Conservation (phyloP, 495 filamentous ascomycete genomes). For the Penicillium atrosanguineum region DNA sequence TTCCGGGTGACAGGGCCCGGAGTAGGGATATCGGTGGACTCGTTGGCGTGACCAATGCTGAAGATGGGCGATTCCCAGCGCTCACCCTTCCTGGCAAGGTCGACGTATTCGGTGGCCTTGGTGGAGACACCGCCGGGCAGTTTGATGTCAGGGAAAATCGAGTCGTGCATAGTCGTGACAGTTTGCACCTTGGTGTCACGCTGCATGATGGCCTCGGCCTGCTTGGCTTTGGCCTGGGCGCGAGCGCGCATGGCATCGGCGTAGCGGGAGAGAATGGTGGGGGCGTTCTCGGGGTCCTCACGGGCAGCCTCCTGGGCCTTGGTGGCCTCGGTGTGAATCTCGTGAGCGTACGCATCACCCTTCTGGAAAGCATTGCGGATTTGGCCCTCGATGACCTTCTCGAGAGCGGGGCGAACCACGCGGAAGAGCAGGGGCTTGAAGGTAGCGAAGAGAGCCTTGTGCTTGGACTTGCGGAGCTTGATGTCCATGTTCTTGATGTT, state of each 20-base stretch:
- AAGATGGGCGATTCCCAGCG: conserved; percentile 96
- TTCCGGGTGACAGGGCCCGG: conserved; percentile 68
- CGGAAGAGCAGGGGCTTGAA: conserved; percentile 88
- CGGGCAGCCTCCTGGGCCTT: conserved; percentile 64
- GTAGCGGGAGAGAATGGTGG: conserved; percentile 87
- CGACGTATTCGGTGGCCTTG: conserved; percentile 93
- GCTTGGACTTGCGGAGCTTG: conserved; percentile 89
- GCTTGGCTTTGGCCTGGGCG: conserved; percentile 68
- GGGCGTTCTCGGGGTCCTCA: conserved; percentile 70
- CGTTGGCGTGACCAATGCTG: conserved; percentile 74
- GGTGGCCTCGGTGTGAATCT: conserved; percentile 80
- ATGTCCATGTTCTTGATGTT: conserved; percentile 82
- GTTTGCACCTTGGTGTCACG: conserved; percentile 70
- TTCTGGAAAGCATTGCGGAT: conserved; percentile 74
- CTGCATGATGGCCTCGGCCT: conserved; percentile 56
- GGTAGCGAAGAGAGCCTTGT: conserved; percentile 84
- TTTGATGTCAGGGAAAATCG: conserved; percentile 83
- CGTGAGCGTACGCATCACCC: conserved; percentile 66
- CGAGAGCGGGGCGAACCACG: conserved; percentile 76
- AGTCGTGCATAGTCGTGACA: conserved; percentile 84
- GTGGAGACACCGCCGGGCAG: conserved; percentile 87
- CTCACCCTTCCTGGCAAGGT: conserved; percentile 83
- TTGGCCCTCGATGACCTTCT: conserved; percentile 84
- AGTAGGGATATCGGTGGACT: conserved; percentile 67
- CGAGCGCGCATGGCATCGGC: conserved; percentile 70